These are phyloP conservation scores for Amphirosellinia nigrospora DNA, from an alignment of 495 filamentous ascomycete genomes.

Conservation along the genomic window DNA sequence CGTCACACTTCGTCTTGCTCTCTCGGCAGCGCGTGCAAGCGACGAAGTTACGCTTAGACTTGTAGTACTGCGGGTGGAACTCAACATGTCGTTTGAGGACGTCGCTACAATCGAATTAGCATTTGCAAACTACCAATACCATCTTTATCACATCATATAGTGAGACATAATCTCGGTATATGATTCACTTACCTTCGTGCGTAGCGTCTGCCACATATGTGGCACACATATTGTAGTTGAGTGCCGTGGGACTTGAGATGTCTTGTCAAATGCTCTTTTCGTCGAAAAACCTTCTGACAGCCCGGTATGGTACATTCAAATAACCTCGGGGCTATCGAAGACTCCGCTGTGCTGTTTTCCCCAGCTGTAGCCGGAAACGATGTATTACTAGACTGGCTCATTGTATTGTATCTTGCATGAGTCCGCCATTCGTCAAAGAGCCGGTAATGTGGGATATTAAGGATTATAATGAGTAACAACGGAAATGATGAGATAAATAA, in stretches of 20 bases:
- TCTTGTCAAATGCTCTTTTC: conserved; percentile 40
- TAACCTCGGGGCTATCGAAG: not conserved
- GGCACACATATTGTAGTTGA: conserved; percentile 33
- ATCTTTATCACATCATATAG: not conserved
- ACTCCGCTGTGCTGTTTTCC: not conserved
- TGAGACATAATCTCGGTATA: not conserved
- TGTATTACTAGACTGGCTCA: not conserved
- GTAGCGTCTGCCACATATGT: conserved; percentile 39
- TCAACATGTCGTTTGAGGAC: conserved; percentile 41
- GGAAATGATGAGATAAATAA: not conserved
- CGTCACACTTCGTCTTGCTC: conserved; percentile 21
- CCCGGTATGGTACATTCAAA: conserved; percentile 33
- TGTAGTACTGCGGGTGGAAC: conserved; percentile 31
- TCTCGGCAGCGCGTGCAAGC: conserved; percentile 18
- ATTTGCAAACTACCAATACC: not conserved
- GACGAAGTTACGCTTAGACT: conserved; percentile 12
- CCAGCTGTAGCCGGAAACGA: not conserved
- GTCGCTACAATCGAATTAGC: conserved; percentile 29
- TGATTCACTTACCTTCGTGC: conserved; percentile 34
- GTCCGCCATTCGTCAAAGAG: not conserved
- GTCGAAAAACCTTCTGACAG: conserved; percentile 36
- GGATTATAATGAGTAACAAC: not conserved
- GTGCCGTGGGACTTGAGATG: conserved; percentile 39
- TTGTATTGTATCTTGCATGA: not conserved
- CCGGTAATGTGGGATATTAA: conserved; percentile 18